Base-by-base conservation (phyloP, 768 basidiomycete genomes). In the Sarcodon aspratus region DNA sequence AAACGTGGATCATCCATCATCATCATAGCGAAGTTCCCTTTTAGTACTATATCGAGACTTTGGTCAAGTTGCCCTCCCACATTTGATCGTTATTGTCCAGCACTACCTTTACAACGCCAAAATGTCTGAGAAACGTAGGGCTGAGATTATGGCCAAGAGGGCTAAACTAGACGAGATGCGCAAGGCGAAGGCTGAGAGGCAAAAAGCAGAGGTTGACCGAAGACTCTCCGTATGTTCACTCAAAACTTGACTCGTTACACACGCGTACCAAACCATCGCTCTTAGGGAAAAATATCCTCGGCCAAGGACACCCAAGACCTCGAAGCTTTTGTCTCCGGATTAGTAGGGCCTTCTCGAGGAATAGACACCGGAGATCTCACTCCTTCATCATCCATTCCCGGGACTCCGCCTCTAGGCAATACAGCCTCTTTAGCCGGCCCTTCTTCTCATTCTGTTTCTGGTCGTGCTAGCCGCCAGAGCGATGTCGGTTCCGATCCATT, bases 81-180 rank as follows among this genome's bases (percentile, higher is more conserved):
- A 27, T 27, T 27, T 27, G 21, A 27, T 27, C 21, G 21, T 27
- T 27, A 27, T 27, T 27, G 21, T 27, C 21, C 21, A 27, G 21
- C 21, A 27, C 21, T 2, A 27, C 21, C 27, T 27, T 5, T 27
- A 42, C 40, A 42, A 15, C 40, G 15, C 40, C 40, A n/a, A 17
- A 15, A 42, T 42, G 40, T 42, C 45, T 48, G 78, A 82, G 57
- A 76, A 76, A 65, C 75, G 90, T 45, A 69, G 88, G 60, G 81
- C 82, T 59, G 93, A 96, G 67, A 86, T 97, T 51, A 91, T 92
- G 64, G 87, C 83, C 21, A 98, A 97, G 68, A 72, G 83, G 53
- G 79, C 80, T 9, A 93, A 91, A 65, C 80, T 97, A 33, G 88
- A 80, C 45, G 89, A 90, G 54, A 72, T 96, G 35, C 74, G 87